Base-by-base conservation (phyloP, 768 basidiomycete genomes). In the Thelephora aurantiotincta region DNA sequence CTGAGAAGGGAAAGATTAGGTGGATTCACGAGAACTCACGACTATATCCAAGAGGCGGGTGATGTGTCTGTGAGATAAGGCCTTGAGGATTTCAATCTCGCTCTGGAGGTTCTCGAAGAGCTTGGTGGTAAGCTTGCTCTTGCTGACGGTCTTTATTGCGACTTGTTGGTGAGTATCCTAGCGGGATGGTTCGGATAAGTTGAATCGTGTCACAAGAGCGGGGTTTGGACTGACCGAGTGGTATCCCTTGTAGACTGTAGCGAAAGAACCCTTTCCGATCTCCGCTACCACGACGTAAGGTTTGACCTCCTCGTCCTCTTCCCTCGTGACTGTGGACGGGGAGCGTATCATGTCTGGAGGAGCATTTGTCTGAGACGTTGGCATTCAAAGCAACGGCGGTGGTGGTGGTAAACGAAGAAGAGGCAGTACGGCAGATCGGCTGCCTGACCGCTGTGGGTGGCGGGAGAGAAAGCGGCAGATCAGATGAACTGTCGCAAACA, bases 71-170 rank as follows among this genome's bases (percentile, higher is more conserved):
- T 99, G 92, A 4, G 82, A 86, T 45, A 97, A 75, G 1, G 82
- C 80, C 68, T 97, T 98, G 57, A 98, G 77, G 52, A 99, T 97
- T 52, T 90, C 81, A 50, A 98, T 97, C 71, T 99, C 96, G 56
- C 86, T 87, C 62, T 96, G 91, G n/a, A 98, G 77, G 60, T 97
- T 98, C 68, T 98, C 93, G 49, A 97, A 80, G 14, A 97, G 75
- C 65, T 97, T 99, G 12, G 86, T 70, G 33, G 82, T 91, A 34
- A 99, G 76, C 54, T 81, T 88, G 58, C 84, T 78, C 45, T 83
- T 78, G 50, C 85, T 82, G 47, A 99, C 89, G 6, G 91, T 87
- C 72, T 99, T 98, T 66, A 99, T 82, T 6, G 96, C 96, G 34
- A 97, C 86, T 44, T 78, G 73, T 11, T 75, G 70, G 55, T 79